Conservation (phyloP, 768 basidiomycete species). For the Suillus americanus region DNA sequence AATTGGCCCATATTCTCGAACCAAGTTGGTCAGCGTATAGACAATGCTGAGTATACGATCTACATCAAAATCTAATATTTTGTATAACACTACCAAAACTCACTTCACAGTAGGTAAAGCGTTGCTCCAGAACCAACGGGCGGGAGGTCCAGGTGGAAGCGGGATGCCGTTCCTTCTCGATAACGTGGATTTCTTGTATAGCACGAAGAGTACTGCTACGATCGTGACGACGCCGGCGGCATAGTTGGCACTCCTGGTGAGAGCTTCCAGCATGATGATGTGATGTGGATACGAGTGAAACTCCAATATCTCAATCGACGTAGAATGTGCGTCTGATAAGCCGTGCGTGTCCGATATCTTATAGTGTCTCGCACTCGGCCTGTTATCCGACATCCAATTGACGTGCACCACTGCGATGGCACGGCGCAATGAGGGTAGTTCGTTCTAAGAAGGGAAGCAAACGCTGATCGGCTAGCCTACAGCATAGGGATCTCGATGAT, state of each 20-base stretch:
- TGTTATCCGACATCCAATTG: constrained; percentile 18
- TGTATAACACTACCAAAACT: neutral
- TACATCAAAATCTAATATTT: neutral
- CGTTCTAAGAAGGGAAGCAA: neutral
- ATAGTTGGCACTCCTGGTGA: constrained; percentile 40
- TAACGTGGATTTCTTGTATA: constrained; percentile 4
- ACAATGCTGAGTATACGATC: constrained; percentile 6
- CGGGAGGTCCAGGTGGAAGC: constrained; percentile 21
- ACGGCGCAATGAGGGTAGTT: neutral
- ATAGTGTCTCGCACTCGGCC: constrained; percentile 20
- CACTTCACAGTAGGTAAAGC: constrained; percentile 10
- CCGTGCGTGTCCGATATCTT: constrained; percentile 29
- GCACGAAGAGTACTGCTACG: constrained; percentile 16
- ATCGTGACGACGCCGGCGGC: constrained; percentile 45
- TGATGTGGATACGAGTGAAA: constrained; percentile 29
- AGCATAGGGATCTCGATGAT: neutral
- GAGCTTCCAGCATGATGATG: constrained; percentile 19
- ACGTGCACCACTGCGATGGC: neutral
- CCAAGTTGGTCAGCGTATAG: constrained; percentile 45
- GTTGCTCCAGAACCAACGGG: constrained; percentile 17
- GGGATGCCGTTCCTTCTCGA: constrained; percentile 3
- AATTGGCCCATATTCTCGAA: constrained; percentile 55
- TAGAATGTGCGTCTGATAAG: neutral
- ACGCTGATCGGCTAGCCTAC: neutral
- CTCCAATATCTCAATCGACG: constrained; percentile 21